These are phyloP conservation scores for Gossypium laxum DNA, from an alignment of 441 rosid species.

Conservation along the genomic window DNA sequence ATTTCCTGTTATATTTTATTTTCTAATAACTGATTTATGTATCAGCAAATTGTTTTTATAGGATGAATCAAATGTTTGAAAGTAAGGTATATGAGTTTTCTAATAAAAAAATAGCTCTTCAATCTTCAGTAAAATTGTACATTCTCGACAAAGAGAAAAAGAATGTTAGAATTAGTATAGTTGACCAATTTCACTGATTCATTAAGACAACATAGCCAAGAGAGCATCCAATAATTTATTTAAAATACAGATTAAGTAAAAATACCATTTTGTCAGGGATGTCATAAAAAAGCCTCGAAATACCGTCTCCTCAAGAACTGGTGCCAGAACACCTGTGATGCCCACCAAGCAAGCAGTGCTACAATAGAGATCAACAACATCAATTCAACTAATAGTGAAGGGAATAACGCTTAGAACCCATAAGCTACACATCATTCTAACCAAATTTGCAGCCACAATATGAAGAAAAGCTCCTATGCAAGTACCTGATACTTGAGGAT, in stretches of 20 bases:
- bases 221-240: not conserved
- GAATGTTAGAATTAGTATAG: not conserved
- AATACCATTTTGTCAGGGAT: conserved; percentile 77
- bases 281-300: conserved; percentile 92
- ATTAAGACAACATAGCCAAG: not conserved
- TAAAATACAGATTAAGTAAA: conserved; percentile 11
- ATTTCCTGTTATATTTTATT: not conserved
- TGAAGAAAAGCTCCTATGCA: not conserved
- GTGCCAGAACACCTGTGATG: conserved; percentile 79
- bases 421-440: not conserved
- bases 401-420: not conserved
- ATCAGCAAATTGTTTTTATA: not conserved
- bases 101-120: not conserved
- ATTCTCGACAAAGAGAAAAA: not conserved
- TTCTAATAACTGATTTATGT: not conserved
- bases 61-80: not conserved
- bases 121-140: not conserved
- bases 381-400: not conserved
- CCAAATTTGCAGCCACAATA: not conserved
- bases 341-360: conserved; percentile 84
- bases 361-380: conserved; percentile 12
- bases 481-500: conserved; percentile 40
- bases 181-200: not conserved
- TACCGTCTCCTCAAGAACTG: conserved; percentile 76
- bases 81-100: not conserved